Percentiles rank a stretch among this genome's conserved stretches.
Evolutionary conservation across 208 protist genomes (phyloP).

Genomic region (Leishmania martiniquensis): DNA sequence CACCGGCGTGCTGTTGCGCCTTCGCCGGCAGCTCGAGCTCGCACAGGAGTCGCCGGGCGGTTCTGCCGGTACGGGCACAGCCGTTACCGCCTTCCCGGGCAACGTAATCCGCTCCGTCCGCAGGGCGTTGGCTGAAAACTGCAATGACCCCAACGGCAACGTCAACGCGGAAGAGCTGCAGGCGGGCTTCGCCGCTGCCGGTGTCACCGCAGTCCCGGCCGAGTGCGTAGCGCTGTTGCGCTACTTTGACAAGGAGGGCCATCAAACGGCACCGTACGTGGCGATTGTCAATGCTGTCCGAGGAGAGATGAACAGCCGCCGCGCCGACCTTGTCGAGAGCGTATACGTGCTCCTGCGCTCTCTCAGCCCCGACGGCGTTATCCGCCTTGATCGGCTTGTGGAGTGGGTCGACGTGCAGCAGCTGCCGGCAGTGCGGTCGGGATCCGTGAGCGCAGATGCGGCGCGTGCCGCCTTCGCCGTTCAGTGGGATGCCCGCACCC

Average conservation of each 20-base stretch:
- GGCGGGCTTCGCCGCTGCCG: conserved; percentile 48
- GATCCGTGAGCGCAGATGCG: conserved; percentile 41
- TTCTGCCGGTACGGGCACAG: neutral
- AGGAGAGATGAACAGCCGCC: conserved; percentile 70
- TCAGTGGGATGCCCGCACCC: conserved; percentile 57
- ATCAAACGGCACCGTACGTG: conserved; percentile 43
- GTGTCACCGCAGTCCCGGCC: conserved; percentile 37
- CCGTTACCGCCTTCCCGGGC: conserved; percentile 62
- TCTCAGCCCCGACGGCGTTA: conserved; percentile 49
- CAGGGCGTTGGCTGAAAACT: conserved; percentile 35
- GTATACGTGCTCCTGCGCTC: conserved; percentile 72
- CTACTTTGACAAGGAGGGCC: conserved; percentile 60
- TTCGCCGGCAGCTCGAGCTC: conserved; percentile 66
- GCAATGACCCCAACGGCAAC: conserved; percentile 36
- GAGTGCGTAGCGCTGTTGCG: conserved; percentile 80
- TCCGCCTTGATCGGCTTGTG: conserved; percentile 44
- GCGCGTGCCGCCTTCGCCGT: conserved; percentile 55
- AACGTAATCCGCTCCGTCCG: conserved; percentile 72
- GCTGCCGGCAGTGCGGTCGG: conserved; percentile 48
- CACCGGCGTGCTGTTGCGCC: conserved; percentile 61
- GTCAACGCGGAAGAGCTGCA: conserved; percentile 75
- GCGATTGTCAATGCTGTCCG: conserved; percentile 66
- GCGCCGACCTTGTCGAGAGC: conserved; percentile 58
- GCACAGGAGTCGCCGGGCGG: conserved; percentile 26
- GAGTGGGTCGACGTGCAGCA: conserved; percentile 70